These are phyloP conservation scores for Umbelopsis ramanniana DNA, from an alignment of 192 early-diverging fungal genomes.

Conservation along the genomic window DNA sequence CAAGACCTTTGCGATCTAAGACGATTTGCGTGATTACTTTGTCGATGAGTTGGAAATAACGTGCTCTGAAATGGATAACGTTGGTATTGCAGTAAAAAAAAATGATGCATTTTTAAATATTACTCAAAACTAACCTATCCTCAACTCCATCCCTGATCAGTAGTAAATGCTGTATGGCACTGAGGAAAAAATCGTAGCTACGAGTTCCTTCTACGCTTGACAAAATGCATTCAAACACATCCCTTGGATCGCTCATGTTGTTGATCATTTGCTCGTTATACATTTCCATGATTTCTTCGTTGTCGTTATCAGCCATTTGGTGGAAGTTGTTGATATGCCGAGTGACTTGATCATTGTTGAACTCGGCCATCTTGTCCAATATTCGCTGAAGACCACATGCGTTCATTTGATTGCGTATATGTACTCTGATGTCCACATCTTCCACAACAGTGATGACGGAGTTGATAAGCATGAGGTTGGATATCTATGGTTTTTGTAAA, in stretches of 20 bases:
- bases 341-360: constrained; percentile 53
- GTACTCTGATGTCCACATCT: constrained; percentile 75
- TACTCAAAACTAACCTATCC: constrained; percentile 38
- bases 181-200: constrained; percentile 75
- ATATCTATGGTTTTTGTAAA: constrained; percentile 46
- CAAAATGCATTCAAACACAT: constrained; percentile 74
- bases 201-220: constrained; percentile 72
- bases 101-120: not conserved
- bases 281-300: constrained; percentile 62
- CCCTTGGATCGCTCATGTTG: constrained; percentile 79
- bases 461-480: constrained; percentile 79
- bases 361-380: constrained; percentile 58
- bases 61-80: constrained; percentile 49
- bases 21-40: constrained; percentile 78
- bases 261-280: constrained; percentile 70
- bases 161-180: constrained; percentile 74
- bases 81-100: not conserved
- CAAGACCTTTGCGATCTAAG: constrained; percentile 66
- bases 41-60: constrained; percentile 81
- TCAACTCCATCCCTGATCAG: constrained; percentile 73
- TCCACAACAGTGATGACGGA: constrained; percentile 73
- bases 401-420: constrained; percentile 74
- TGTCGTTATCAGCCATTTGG: constrained; percentile 46
- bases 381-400: constrained; percentile 72
- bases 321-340: constrained; percentile 41